phyloP scores from a whole-genome alignment of 2,329 filamentous ascomycete species.

The Fusarium odoratissimum region DNA sequence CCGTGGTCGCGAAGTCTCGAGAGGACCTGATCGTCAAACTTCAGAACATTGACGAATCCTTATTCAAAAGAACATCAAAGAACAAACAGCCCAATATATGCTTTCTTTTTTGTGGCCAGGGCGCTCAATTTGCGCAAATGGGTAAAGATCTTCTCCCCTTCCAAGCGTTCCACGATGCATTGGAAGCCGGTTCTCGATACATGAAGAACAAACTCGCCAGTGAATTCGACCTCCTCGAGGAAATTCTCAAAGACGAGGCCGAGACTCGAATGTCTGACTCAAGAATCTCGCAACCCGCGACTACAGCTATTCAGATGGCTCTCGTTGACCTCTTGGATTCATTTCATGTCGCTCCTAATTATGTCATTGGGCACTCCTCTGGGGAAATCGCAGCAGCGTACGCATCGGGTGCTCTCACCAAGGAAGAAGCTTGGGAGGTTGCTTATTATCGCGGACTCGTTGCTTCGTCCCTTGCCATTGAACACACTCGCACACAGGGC shows the following conservation, averaged over 20 bases:
- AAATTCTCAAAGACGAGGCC: conserved; percentile 47
- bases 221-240: conserved; percentile 51
- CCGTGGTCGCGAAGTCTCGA: conserved; percentile 51
- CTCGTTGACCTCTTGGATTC: conserved; percentile 54
- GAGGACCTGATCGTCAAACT: conserved; percentile 50
- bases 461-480: conserved; percentile 46
- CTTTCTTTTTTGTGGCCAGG: conserved; percentile 59
- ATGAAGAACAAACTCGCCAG: conserved; percentile 47
- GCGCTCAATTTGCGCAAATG: conserved; percentile 58
- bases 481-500: conserved; percentile 48
- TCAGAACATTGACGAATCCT: conserved; percentile 23
- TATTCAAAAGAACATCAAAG: conserved; percentile 40
- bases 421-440: conserved; percentile 54
- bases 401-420: conserved; percentile 51
- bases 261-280: conserved; percentile 49
- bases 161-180: conserved; percentile 54
- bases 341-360: conserved; percentile 48
- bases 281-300: conserved; percentile 55
- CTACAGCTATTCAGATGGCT: conserved; percentile 57
- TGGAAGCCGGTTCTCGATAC: conserved; percentile 51
- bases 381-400: conserved; percentile 61
- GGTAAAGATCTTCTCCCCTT: conserved; percentile 56
- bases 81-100: conserved; percentile 49
- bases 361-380: conserved; percentile 59
- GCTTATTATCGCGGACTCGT: conserved; percentile 56